Conservation (phyloP, 805 yeast species). For the Candida wancherniae region DNA sequence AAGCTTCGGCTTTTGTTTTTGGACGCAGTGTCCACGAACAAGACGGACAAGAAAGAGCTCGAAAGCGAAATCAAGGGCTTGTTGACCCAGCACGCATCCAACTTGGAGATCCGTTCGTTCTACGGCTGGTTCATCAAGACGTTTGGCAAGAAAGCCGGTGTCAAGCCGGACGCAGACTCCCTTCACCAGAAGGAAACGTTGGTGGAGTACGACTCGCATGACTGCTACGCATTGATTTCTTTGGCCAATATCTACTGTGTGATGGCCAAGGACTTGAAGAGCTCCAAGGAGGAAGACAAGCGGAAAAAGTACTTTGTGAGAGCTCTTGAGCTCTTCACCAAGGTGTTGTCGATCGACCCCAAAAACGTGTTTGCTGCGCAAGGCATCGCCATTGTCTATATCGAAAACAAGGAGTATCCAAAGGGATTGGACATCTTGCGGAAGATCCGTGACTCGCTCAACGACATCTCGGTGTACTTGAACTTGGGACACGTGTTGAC, state of each 20-base stretch:
- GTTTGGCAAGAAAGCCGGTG: constrained; percentile 47
- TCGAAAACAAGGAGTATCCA: constrained; percentile 71
- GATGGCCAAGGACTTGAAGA: constrained; percentile 72
- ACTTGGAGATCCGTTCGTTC: constrained; percentile 82
- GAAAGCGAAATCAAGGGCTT: constrained; percentile 52
- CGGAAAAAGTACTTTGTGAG: constrained; percentile 72
- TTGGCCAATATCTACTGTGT: constrained; percentile 82
- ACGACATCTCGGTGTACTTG: constrained; percentile 75
- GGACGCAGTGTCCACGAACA: constrained; percentile 43
- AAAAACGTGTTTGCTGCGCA: constrained; percentile 94
- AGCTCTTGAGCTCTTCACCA: constrained; percentile 89
- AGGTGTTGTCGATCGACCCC: constrained; percentile 80
- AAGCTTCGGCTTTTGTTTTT: constrained; percentile 65
- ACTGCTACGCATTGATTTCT: constrained; percentile 81
- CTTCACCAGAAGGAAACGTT: constrained; percentile 81
- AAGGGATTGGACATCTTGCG: constrained; percentile 82
- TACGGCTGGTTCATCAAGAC: constrained; percentile 83
- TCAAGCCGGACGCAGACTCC: constrained; percentile 58
- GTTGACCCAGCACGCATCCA: constrained; percentile 48
- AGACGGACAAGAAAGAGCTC: constrained; percentile 38
- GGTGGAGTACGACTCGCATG: constrained; percentile 79
- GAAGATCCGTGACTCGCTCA: constrained; percentile 83
- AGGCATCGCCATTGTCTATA: constrained; percentile 90
- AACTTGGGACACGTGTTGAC: constrained; percentile 84
- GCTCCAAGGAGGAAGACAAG: constrained; percentile 47